These are phyloP conservation scores for Aureobasidium namibiae DNA, from an alignment of 2,329 filamentous ascomycete genomes.

Conservation along the genomic window DNA sequence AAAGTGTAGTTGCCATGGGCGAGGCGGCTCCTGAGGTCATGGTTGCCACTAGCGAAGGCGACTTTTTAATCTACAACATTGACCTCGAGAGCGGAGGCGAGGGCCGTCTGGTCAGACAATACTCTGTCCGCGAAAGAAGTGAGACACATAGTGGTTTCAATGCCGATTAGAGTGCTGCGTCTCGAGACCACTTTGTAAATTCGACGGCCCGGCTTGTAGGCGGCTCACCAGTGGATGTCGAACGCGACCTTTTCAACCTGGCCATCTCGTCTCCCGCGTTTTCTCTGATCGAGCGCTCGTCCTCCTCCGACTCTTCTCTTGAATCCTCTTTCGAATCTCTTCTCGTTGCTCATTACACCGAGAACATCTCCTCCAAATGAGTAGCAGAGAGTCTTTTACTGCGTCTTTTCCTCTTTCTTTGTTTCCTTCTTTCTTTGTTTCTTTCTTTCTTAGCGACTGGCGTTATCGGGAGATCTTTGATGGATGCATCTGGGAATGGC, in stretches of 20 bases:
- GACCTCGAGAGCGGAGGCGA: conserved; percentile 93
- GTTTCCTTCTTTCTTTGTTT: no score
- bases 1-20: conserved; percentile 96
- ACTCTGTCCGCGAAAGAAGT: conserved; percentile 12
- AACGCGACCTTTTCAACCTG: background rate
- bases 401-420: no score
- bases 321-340: no score
- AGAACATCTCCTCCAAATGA: no score
- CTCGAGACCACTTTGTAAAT: background rate
- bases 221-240: background rate
- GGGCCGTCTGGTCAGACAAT: conserved; percentile 82
- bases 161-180: background rate
- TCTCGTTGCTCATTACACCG: no score
- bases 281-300: no score
- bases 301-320: no score
- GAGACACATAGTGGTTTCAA: conserved; percentile 12
- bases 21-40: conserved; percentile 92
- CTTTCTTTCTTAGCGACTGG: background rate
- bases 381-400: background rate
- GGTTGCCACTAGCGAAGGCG: conserved; percentile 93
- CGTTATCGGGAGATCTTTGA: background rate
- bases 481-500: background rate
- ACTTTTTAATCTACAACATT: conserved; percentile 91
- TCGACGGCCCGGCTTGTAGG: background rate
- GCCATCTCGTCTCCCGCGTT: background rate